Conservation (phyloP, 139 green algal genomes). For the Picochlorum sp. region DNA sequence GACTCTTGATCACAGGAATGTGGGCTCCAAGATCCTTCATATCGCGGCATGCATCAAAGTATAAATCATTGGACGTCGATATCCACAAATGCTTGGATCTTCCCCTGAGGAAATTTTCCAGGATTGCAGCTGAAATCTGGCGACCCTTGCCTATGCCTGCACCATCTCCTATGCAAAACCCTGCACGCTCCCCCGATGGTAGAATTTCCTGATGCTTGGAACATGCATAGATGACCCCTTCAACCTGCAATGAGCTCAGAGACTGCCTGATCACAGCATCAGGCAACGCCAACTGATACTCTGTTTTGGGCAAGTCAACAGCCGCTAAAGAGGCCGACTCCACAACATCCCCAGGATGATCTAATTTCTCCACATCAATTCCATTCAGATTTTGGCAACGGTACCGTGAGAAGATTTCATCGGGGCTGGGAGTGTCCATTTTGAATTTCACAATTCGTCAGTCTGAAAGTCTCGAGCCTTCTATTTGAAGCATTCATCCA, state of each 20-base stretch:
- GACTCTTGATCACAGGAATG: slow-evolving; percentile 35
- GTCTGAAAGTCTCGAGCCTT: too few relatives aligned
- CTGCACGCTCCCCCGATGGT: slow-evolving; percentile 45
- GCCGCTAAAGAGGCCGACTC: slow-evolving; percentile 60
- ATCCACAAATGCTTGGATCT: slow-evolving; percentile 60
- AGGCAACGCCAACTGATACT: slow-evolving; percentile 56
- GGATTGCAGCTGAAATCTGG: slow-evolving; percentile 70
- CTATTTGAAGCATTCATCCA: too few relatives aligned
- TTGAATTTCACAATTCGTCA: too few relatives aligned
- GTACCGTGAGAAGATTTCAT: too few relatives aligned
- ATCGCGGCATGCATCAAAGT: slow-evolving; percentile 58
- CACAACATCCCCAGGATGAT: slow-evolving; percentile 62
- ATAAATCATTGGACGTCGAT: slow-evolving; percentile 52
- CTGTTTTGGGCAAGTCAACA: slow-evolving; percentile 50
- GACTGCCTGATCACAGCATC: slow-evolving; percentile 29
- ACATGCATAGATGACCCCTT: slow-evolving; percentile 74
- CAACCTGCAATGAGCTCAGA: slow-evolving; percentile 77
- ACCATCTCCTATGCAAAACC: slow-evolving; percentile 45
- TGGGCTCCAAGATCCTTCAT: slow-evolving; percentile 53
- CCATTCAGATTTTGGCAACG: background rate
- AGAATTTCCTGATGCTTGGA: slow-evolving; percentile 69
- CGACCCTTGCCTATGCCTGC: slow-evolving; percentile 78
- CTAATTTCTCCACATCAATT: background rate
- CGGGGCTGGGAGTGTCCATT: too few relatives aligned
- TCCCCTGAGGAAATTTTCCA: slow-evolving; percentile 75